These are phyloP conservation scores for Coniella lustricola DNA, from an alignment of 2,329 filamentous ascomycete genomes.

Conservation along the genomic window DNA sequence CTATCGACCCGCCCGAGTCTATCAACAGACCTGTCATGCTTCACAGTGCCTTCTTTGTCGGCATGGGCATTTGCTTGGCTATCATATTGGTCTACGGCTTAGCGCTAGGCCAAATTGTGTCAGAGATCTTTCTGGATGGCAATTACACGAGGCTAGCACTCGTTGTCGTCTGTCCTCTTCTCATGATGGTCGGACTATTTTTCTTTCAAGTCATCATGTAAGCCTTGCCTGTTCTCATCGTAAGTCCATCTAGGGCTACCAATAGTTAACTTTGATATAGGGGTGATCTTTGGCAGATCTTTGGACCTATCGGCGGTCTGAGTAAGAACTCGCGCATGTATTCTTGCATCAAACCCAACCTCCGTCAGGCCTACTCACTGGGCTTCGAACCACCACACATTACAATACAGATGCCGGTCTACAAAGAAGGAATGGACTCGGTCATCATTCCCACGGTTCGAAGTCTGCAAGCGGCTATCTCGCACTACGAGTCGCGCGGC, in stretches of 20 bases:
- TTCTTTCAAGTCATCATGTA: slow-evolving; percentile 39
- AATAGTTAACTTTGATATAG: too few species aligned
- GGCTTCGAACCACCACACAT: slow-evolving; percentile 32
- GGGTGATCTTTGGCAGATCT: slow-evolving; percentile 34
- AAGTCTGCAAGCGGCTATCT: slow-evolving; percentile 42
- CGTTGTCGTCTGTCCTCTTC: slow-evolving; percentile 28
- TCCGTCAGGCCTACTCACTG: slow-evolving; percentile 26
- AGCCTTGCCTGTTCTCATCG: too few species aligned
- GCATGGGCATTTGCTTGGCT: slow-evolving; percentile 29
- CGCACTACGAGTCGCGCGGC: slow-evolving; percentile 40
- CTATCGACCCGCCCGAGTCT: slow-evolving; percentile 28
- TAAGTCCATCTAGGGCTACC: too few species aligned
- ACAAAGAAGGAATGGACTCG: slow-evolving; percentile 32
- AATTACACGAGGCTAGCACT: slow-evolving; percentile 32
- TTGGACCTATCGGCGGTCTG: slow-evolving; percentile 40
- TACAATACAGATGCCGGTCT: slow-evolving; percentile 40
- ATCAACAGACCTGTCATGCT: slow-evolving; percentile 33
- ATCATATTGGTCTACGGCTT: slow-evolving; percentile 33
- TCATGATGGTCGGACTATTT: slow-evolving; percentile 32
- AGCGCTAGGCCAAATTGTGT: slow-evolving; percentile 30
- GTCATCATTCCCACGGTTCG: slow-evolving; percentile 43
- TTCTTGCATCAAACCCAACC: slow-evolving; percentile 28
- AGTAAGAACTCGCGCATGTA: slow-evolving; percentile 38
- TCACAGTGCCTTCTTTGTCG: slow-evolving; percentile 32
- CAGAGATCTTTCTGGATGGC: slow-evolving; percentile 31